Evolutionary conservation across 2,329 filamentous ascomycete species (phyloP).

Genomic region (Didymella pomorum): DNA sequence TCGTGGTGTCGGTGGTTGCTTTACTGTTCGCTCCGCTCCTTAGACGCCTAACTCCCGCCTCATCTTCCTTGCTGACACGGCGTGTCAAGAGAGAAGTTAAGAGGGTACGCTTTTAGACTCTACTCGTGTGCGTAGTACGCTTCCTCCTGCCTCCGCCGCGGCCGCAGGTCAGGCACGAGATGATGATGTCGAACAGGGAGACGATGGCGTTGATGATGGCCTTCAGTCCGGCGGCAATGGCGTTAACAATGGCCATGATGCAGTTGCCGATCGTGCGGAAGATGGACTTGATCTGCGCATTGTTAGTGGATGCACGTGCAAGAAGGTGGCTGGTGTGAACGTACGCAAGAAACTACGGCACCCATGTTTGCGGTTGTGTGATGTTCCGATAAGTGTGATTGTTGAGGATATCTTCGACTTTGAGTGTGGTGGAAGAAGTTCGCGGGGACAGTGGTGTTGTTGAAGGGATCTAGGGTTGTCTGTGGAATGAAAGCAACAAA

Average conservation of each 20-base stretch:
- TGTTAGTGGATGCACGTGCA: conserved; percentile 30
- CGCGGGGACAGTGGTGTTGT: conserved; percentile 10
- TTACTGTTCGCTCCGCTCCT: conserved; percentile 7
- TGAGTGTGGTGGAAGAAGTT: not conserved
- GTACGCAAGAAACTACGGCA: conserved; percentile 83
- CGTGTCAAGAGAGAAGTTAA: conserved; percentile 17
- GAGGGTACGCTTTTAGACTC: conserved; percentile 46
- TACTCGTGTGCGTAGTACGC: conserved; percentile 48
- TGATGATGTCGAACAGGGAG: conserved; percentile 58
- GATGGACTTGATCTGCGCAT: conserved; percentile 50
- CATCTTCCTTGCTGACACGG: conserved; percentile 25
- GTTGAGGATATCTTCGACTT: conserved; percentile 1
- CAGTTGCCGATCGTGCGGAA: conserved; percentile 58
- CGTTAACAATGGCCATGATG: conserved; percentile 58
- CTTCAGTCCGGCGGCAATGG: conserved; percentile 56
- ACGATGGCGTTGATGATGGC: conserved; percentile 60
- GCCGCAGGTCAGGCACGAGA: conserved; percentile 60
- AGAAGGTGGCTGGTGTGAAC: conserved; percentile 47
- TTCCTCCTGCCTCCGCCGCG: conserved; percentile 50
- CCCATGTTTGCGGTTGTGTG: conserved; percentile 68
- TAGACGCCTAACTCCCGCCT: conserved; percentile 29
- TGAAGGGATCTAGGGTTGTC: conserved; percentile 5
- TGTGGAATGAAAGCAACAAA: conserved; percentile 16
- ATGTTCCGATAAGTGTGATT: conserved; percentile 4
- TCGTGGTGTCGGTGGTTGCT: conserved; percentile 7